Evolutionary conservation across 106 monocot genomes (phyloP), one percentile per base, ranked within the genome.

Genomic region (Ottelia alismoides): DNA sequence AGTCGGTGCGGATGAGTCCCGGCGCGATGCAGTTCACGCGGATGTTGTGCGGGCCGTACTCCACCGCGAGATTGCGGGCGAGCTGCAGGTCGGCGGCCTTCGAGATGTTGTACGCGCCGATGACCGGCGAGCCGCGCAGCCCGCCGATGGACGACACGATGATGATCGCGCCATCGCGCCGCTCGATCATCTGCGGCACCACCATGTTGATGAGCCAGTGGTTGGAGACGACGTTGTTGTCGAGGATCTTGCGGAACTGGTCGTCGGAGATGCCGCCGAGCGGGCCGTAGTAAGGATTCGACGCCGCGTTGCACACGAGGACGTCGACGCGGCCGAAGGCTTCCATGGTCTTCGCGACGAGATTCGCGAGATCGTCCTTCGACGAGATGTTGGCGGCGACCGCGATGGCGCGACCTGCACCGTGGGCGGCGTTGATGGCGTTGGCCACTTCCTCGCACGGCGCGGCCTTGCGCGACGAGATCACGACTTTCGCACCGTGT

Each of bases 401-500:
- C 5, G 35, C 35, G 35, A 40, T 40, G 9, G 35, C 35, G 5
- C 35, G 35, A 14, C 9, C 9, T 6, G 35, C 4, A 14, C 9
- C 4, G 35, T 4, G 14, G 35, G 35, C 4, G 35, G 35, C 4
- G 35, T 40, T 40, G 35, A 40, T 40, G 4, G 4, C 35, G 4
- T 4, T 6, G 4, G 35, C 35, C 9, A 40, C 9, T 4, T 6
- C 9, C 9, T 40, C 35, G 4, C 9, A 4, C 35, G 4, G 35
- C 4, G 52, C 23, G 56, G 56, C 3, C 32, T 22, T 35, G 27
- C 28, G 30, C 6, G 48, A n/a, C n/a, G n/a, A n/a, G n/a, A n/a
- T 2, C 29, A 65, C 45, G 22, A 65, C 54, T 0, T 20, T 20
- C 26, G 65, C 65, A 1, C 65, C 65, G 46, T 55, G 65, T 12